Evolutionary conservation across 148 eudicot species (phyloP), one percentile per base, ranked within the genome.

Genomic region (Persicaria tinctoria): DNA sequence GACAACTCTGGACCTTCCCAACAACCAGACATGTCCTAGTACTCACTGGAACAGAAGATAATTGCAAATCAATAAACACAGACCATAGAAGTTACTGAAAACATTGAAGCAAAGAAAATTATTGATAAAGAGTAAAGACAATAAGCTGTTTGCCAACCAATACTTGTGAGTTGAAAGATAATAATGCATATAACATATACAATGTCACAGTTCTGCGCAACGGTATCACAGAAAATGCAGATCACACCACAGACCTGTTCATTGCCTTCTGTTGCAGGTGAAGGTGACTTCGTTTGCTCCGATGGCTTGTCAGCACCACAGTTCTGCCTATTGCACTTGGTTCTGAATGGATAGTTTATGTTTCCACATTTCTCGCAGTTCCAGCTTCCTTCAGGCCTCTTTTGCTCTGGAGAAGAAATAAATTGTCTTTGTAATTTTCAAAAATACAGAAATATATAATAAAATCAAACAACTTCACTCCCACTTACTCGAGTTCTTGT

Each of bases 1-100:
- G 89, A 91, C 93, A 84, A 89, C 92, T 85, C 89, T 92, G 95
- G 87, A 91, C 96, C 91, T 89, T 87, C 91, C 87, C 84, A 85
- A 82, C 85, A 88, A 88, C 76, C 85, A 90, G 80, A 90, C 86
- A 87, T 78, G 87, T 78, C 88, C 96, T 93, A 91, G 92, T 76
- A 91, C 98, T 93, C 98, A 91, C 98, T 93, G 98, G 98, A 93
- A 93, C 93, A 93, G 84, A 86, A 93, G 89, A 93, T 86, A 86
- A 85, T 32, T 32, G 41, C 41, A 32, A 32, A 32, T 32, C 41
- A 32, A 32, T 32, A 32, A 1, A 32, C 41, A 32, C 41, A 32
- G 41, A 32, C 2, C 41, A 32, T 32, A 32, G 41, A 32, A 32
- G 41, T 32, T 32, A 32, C 41, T 32, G 41, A 32, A 32, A 32